A percentile compares a stretch with the other conserved stretches of the same genome.
Conservation (phyloP, 1,284 basidiomycete genomes). For the Leucoagaricus sp. region DNA sequence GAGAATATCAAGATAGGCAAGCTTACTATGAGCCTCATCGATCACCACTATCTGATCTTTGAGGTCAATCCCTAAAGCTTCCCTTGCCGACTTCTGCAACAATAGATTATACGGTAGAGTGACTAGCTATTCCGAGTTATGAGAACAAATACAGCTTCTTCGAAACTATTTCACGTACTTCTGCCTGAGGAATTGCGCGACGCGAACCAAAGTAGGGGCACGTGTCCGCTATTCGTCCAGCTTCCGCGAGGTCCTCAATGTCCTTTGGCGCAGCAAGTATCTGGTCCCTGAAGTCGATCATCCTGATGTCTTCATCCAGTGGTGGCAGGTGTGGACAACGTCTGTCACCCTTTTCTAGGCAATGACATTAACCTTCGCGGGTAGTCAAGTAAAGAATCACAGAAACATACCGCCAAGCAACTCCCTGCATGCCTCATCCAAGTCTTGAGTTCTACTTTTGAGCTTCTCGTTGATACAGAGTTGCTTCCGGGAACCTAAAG, state of each 20-base stretch:
- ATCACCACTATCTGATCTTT: slow-evolving; percentile 87
- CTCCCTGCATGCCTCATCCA: slow-evolving; percentile 93
- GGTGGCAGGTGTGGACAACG: slow-evolving; percentile 85
- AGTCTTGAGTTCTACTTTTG: slow-evolving; percentile 63
- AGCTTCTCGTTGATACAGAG: slow-evolving; percentile 91
- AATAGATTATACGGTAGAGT: slow-evolving; percentile 94
- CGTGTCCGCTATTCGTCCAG: slow-evolving; percentile 66
- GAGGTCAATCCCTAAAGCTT: slow-evolving; percentile 84
- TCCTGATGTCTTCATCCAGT: slow-evolving; percentile 65
- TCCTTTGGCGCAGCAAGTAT: slow-evolving; percentile 89
- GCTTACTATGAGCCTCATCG: slow-evolving; percentile 95
- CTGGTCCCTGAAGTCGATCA: slow-evolving; percentile 89
- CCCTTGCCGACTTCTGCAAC: slow-evolving; percentile 81
- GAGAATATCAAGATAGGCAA: background rate
- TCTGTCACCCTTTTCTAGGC: slow-evolving; percentile 58
- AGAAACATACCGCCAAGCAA: slow-evolving; percentile 67
- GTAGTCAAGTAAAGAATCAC: background rate
- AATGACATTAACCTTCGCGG: slow-evolving; percentile 4
- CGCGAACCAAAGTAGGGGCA: slow-evolving; percentile 96
- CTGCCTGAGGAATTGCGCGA: slow-evolving; percentile 85
- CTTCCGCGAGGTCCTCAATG: slow-evolving; percentile 87
- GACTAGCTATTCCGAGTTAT: slow-evolving; percentile 64
- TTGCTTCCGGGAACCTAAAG: slow-evolving; percentile 90
- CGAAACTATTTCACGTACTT: slow-evolving; percentile 50
- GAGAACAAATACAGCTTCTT: background rate